These are phyloP conservation scores for Halophytophthora polymorphica DNA, from an alignment of 352 stramenopile species.

Conservation along the genomic window DNA sequence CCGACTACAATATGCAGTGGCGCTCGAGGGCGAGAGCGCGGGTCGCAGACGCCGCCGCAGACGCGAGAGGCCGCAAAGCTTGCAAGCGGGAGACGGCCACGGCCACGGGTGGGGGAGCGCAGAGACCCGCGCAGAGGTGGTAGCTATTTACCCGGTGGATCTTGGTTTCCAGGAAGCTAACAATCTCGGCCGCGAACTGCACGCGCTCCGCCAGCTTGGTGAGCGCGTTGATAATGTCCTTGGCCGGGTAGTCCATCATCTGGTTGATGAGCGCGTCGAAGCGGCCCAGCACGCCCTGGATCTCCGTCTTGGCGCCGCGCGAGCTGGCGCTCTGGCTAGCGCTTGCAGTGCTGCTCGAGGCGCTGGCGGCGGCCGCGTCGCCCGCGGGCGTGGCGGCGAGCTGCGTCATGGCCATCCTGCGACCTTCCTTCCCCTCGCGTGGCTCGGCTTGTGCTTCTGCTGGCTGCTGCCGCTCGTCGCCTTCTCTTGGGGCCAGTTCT, in stretches of 20 bases:
- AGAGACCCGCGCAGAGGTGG: slow-evolving; percentile 1
- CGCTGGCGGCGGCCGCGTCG: neutral
- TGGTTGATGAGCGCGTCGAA: slow-evolving; percentile 86
- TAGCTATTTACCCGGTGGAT: slow-evolving; percentile 71
- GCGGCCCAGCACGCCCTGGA: slow-evolving; percentile 60
- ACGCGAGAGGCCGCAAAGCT: too few species aligned
- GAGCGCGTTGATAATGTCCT: slow-evolving; percentile 87
- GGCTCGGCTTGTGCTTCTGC: too few species aligned
- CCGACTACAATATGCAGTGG: too few species aligned
- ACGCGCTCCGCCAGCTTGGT: slow-evolving; percentile 81
- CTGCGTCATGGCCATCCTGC: slow-evolving; percentile 50
- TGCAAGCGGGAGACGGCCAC: too few species aligned
- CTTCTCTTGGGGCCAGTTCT: too few species aligned
- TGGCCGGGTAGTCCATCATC: slow-evolving; percentile 85
- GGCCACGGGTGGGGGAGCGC: too few species aligned
- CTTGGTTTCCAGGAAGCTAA: slow-evolving; percentile 88
- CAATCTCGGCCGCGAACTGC: slow-evolving; percentile 77
- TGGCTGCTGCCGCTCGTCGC: too few species aligned
- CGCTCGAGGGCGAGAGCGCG: too few species aligned
- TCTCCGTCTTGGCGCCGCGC: slow-evolving; percentile 18
- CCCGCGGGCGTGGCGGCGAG: slow-evolving; percentile 20
- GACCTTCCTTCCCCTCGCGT: slow-evolving; percentile 2
- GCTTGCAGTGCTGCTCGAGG: neutral
- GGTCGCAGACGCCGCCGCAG: too few species aligned
- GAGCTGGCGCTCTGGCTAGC: neutral